A percentile compares a stretch with the other conserved stretches of the same genome.
phyloP scores from a whole-genome alignment of 2,329 filamentous ascomycete species.

The Monosporascus sp. region DNA sequence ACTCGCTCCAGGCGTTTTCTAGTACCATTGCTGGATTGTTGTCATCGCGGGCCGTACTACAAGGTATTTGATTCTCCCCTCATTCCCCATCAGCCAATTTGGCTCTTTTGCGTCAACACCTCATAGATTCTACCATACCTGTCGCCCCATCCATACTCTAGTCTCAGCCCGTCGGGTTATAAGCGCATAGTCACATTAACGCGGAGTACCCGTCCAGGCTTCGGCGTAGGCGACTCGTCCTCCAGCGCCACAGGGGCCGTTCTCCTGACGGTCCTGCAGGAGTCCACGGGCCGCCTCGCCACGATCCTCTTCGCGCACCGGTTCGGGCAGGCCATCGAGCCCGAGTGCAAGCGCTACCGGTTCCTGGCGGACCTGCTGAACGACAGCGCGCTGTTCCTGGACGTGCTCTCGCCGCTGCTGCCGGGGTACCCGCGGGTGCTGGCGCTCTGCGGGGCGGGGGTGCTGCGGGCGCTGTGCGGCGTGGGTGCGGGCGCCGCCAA shows the following conservation, averaged over 20 bases:
- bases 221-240: constrained; percentile 79
- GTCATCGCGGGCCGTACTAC: constrained; percentile 75
- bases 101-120: too few species aligned
- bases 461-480: constrained; percentile 66
- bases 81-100: too few species aligned
- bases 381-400: constrained; percentile 79
- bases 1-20: constrained; percentile 80
- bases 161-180: too few species aligned
- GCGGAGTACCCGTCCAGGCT: constrained; percentile 17
- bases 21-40: constrained; percentile 76
- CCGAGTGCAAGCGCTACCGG: constrained; percentile 86
- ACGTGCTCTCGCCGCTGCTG: constrained; percentile 60
- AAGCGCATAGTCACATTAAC: too few species aligned
- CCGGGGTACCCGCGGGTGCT: constrained; percentile 38
- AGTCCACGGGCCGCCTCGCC: constrained; percentile 73
- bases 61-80: constrained; percentile 37
- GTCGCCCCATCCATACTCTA: too few species aligned
- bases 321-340: constrained; percentile 77
- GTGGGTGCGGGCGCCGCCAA: constrained; percentile 88
- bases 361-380: constrained; percentile 87
- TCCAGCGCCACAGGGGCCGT: constrained; percentile 78
- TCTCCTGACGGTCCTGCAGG: constrained; percentile 76
- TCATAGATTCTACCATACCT: too few species aligned
- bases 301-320: constrained; percentile 84
- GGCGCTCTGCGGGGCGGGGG: constrained; percentile 45